A percentile compares a stretch with the other conserved stretches of the same genome.
These are phyloP conservation scores for Globisporangium spiculum DNA, from an alignment of 352 stramenopile species.

Conservation along the genomic window DNA sequence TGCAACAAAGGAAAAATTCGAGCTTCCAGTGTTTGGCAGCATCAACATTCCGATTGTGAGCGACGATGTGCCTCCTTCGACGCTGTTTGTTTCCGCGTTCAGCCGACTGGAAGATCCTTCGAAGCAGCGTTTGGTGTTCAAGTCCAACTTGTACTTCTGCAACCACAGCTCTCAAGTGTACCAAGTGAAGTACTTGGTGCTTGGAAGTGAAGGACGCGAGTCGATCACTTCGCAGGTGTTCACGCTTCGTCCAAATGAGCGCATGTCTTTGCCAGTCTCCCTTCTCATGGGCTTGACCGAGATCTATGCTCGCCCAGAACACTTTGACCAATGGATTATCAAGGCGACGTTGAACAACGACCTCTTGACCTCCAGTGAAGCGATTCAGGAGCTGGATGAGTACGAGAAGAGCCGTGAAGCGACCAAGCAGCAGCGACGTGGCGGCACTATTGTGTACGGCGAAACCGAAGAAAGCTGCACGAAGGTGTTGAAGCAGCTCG, in stretches of 20 bases:
- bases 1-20: conserved; percentile 29
- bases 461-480: conserved; percentile 74
- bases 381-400: conserved; percentile 57
- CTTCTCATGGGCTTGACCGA: conserved; percentile 83
- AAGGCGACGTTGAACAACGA: conserved; percentile 79
- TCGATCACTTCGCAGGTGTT: conserved; percentile 58
- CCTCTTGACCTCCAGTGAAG: conserved; percentile 51
- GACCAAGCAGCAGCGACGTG: conserved; percentile 55
- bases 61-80: conserved; percentile 30
- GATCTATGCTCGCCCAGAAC: conserved; percentile 66
- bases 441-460: conserved; percentile 69
- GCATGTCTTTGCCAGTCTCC: conserved; percentile 60
- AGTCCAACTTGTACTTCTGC: conserved; percentile 79
- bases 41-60: conserved; percentile 56
- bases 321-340: conserved; percentile 74
- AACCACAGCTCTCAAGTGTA: conserved; percentile 78
- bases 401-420: conserved; percentile 43
- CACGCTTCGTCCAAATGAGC: conserved; percentile 56
- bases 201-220: conserved; percentile 45
- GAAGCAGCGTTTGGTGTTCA: conserved; percentile 63
- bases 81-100: conserved; percentile 64
- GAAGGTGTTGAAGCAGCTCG: conserved; percentile 69
- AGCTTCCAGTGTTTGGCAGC: conserved; percentile 55
- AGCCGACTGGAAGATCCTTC: conserved; percentile 68
- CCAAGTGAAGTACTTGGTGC: conserved; percentile 68